Base-by-base conservation (phyloP, 176 grass and related monocot species). In the Puccinellia tenuiflora region DNA sequence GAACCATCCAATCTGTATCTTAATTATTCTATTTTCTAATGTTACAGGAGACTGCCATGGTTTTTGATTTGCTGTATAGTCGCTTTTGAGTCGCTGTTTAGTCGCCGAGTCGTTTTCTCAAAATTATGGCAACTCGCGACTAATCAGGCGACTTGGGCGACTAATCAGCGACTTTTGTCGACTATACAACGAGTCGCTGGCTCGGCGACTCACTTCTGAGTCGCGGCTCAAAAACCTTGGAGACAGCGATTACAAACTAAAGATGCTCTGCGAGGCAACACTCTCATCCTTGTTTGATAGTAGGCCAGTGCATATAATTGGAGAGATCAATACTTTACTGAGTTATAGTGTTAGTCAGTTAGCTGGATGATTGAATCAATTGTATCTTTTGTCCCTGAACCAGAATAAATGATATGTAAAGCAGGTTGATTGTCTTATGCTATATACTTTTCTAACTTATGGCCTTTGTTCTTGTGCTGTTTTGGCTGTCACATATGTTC, bases 291-390 rank as follows among this genome's bases (percentile, higher is more conserved):
- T 96, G 84, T 99, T 99, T 56, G 91, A 93, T 81, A 88, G 93
- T 57, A 91, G 96, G 51, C 93, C 91, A 6, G 91, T 95, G 26
- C 84, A 93, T 78, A 93, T 98, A 85, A 96, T 93, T 89, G 93
- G 93, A 74, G 91, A 98, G 74, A 98, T 93, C 68, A 98, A 98
- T 85, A 84, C 67, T 80, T 73, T 95, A 33, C 66, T 96, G 28
- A 90, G 82, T 81, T 86, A 90, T 3, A 85, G 57, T 69, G 42
- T 81, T 83, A 92, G 89, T 92, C 84, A 87, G 37, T 89, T 81
- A 75, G 69, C 55, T 20, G 81, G 73, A 83, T 86, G 57, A 88
- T 52, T 29, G 54, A 68, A 68, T 80, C 77, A 26, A 91, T 35
- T 84, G 45, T 84, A 71, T 15, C 39, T 11, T 75, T 48, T 6